These are phyloP conservation scores for Roridomyces roridus DNA, from an alignment of 768 basidiomycete species.

Conservation along the genomic window DNA sequence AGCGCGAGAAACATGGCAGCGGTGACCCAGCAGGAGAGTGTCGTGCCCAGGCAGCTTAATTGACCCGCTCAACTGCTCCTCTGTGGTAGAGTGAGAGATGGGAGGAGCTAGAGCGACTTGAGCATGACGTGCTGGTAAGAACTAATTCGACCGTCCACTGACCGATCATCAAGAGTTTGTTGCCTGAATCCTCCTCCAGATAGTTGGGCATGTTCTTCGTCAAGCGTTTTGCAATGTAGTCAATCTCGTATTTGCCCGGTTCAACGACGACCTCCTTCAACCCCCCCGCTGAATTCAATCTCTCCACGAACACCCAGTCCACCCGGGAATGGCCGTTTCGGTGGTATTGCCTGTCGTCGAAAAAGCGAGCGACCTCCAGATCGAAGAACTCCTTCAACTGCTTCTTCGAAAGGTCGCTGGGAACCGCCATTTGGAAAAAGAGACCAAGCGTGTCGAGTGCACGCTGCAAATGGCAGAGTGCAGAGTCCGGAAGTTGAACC, in stretches of 20 bases:
- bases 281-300: background rate
- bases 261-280: background rate
- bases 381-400: conserved; percentile 1
- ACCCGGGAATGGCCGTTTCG: background rate
- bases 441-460: conserved; percentile 1
- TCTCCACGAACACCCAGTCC: conserved; percentile 11
- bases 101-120: background rate
- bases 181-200: too few species aligned
- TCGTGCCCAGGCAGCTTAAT: conserved; percentile 1
- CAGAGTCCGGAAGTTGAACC: background rate
- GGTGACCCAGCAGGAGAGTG: conserved; percentile 2
- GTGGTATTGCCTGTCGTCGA: background rate
- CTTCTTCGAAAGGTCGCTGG: conserved; percentile 7
- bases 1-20: conserved; percentile 10
- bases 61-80: background rate
- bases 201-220: too few species aligned
- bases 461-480: background rate
- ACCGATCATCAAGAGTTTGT: too few species aligned
- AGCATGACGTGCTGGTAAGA: too few species aligned
- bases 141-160: too few species aligned
- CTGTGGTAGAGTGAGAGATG: background rate
- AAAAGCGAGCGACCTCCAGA: conserved; percentile 5
- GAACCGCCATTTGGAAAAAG: conserved; percentile 5
- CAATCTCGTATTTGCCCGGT: background rate
- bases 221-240: background rate